These are phyloP conservation scores for Microascus cirrosus DNA, from an alignment of 2,329 filamentous ascomycete species.

Conservation along the genomic window DNA sequence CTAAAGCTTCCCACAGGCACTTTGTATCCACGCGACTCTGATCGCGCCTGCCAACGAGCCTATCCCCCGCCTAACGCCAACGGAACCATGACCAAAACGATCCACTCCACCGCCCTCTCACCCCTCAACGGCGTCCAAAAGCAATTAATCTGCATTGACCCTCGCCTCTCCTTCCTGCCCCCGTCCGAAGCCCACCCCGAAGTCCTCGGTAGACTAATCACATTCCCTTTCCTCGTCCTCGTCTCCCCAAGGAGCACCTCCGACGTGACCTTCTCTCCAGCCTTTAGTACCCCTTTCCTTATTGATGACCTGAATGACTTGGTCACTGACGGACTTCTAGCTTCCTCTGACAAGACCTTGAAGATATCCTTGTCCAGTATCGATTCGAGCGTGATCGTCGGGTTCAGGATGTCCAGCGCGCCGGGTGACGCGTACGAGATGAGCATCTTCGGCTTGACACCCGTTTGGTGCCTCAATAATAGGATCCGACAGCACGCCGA, in stretches of 20 bases:
- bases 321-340: conserved; percentile 27
- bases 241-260: conserved; percentile 13
- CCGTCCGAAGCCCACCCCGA: background rate
- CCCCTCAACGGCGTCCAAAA: conserved; percentile 7
- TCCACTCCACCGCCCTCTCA: background rate
- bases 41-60: no score
- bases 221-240: background rate
- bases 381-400: conserved; percentile 21
- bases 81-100: background rate
- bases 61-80: background rate
- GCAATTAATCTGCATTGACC: background rate
- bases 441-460: conserved; percentile 18
- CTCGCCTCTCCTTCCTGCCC: background rate
- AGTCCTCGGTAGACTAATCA: background rate
- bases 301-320: conserved; percentile 33
- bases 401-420: conserved; percentile 33
- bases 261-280: conserved; percentile 21
- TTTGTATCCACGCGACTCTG: no score
- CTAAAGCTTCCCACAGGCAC: no score
- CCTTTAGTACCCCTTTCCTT: conserved; percentile 21
- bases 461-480: conserved; percentile 16
- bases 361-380: conserved; percentile 40
- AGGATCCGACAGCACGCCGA: conserved; percentile 19
- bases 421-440: conserved; percentile 35
- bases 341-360: conserved; percentile 37